phyloP scores from a whole-genome alignment of 345 rosid genomes.

The Ailanthus altissimus region DNA sequence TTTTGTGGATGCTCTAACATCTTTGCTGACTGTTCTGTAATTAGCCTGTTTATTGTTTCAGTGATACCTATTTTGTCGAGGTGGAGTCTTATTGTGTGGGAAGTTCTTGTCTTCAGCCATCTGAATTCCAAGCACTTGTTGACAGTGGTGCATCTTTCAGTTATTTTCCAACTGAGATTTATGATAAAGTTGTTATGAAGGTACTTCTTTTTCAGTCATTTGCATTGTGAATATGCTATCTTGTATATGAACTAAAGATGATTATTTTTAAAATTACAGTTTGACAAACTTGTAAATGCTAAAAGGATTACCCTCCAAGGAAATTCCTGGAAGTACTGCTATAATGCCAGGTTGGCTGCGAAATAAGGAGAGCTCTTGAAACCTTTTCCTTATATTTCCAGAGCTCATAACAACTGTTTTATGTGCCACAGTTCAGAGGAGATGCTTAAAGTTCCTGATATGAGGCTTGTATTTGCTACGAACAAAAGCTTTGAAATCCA shows the following conservation, averaged over 20 bases:
- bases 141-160: slow-evolving; percentile 43
- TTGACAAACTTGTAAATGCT: slow-evolving; percentile 38
- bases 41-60: slow-evolving; percentile 14
- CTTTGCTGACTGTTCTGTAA: not conserved
- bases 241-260: not conserved
- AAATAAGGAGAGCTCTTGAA: not conserved
- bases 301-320: slow-evolving; percentile 29
- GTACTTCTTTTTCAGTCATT: slow-evolving; percentile 13
- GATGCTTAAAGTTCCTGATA: slow-evolving; percentile 27
- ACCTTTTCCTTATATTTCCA: slow-evolving; percentile 5
- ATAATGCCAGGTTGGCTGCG: slow-evolving; percentile 40
- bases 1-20: not conserved
- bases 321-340: slow-evolving; percentile 36
- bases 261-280: slow-evolving; percentile 26
- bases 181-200: slow-evolving; percentile 29
- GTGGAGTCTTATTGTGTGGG: slow-evolving; percentile 37
- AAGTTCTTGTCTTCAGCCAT: slow-evolving; percentile 29
- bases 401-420: slow-evolving; percentile 17
- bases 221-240: not conserved
- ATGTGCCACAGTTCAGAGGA: slow-evolving; percentile 25
- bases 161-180: slow-evolving; percentile 30
- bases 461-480: slow-evolving; percentile 29
- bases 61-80: slow-evolving; percentile 27
- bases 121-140: slow-evolving; percentile 36
- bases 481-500: slow-evolving; percentile 38